A percentile compares a stretch with the other conserved stretches of the same genome.
These are phyloP conservation scores for Ceratopteris richardii DNA, from an alignment of 75 land plant genomes.

Conservation along the genomic window DNA sequence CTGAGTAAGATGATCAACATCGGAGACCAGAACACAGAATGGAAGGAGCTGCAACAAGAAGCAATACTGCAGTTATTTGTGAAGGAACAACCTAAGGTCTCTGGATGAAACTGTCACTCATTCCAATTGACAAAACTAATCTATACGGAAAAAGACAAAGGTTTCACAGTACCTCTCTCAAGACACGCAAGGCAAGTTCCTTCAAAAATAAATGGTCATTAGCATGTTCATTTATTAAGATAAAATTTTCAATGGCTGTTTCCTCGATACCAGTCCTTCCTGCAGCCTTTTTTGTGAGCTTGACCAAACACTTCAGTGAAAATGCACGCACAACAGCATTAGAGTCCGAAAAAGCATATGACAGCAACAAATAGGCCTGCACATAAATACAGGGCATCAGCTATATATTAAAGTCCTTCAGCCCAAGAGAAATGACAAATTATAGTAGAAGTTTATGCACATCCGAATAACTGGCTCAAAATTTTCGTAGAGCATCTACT, in stretches of 20 bases:
- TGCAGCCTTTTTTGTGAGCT: conserved; percentile 11
- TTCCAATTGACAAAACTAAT: too few species aligned
- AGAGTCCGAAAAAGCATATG: conserved; percentile 33
- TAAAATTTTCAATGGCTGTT: conserved; percentile 6
- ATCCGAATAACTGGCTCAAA: too few species aligned
- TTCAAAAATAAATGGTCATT: not conserved
- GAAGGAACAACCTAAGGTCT: not conserved
- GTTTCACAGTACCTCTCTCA: not conserved
- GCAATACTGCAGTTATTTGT: not conserved
- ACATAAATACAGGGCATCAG: not conserved
- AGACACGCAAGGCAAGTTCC: not conserved
- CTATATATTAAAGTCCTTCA: too few species aligned
- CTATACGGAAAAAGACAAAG: not conserved
- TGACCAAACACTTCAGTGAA: conserved; percentile 40
- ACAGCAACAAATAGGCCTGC: conserved; percentile 46
- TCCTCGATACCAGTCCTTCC: conserved; percentile 5
- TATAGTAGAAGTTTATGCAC: too few species aligned
- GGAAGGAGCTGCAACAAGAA: conserved; percentile 24
- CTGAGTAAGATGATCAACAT: conserved; percentile 17
- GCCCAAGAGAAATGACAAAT: too few species aligned
- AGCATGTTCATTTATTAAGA: conserved; percentile 15
- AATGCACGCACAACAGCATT: conserved; percentile 22
- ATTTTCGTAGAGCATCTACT: too few species aligned
- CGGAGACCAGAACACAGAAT: conserved; percentile 8
- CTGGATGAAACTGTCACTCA: not conserved